These are phyloP conservation scores for Phytophthora tentaculata DNA, from an alignment of 352 stramenopile species.

Conservation along the genomic window DNA sequence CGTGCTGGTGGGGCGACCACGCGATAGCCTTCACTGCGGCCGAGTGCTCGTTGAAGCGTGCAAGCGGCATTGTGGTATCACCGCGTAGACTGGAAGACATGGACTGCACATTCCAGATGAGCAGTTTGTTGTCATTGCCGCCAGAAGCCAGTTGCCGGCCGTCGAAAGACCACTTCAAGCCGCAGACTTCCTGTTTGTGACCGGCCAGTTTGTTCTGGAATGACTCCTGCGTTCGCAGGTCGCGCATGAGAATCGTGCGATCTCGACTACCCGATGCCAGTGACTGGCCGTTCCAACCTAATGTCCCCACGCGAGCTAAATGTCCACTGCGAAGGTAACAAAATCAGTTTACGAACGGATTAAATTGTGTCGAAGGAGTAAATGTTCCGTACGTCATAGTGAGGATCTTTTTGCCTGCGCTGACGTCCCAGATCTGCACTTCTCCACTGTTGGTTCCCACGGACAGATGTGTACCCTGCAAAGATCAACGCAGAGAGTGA, in stretches of 20 bases:
- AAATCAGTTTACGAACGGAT: conserved; percentile 1
- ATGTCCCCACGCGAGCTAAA: conserved; percentile 91
- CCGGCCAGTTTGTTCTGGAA: conserved; percentile 66
- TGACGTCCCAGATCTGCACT: conserved; percentile 96
- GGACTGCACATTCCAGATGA: conserved; percentile 93
- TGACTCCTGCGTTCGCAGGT: conserved; percentile 80
- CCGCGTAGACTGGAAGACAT: conserved; percentile 39
- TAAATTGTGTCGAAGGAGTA: neutral
- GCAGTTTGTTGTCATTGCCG: conserved; percentile 98
- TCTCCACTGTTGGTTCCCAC: conserved; percentile 95
- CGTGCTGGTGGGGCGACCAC: conserved; percentile 97
- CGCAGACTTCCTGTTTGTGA: conserved; percentile 93
- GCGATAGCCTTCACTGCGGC: conserved; percentile 98
- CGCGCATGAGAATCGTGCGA: conserved; percentile 92
- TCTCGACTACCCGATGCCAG: conserved; percentile 96
- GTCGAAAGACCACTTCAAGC: conserved; percentile 97
- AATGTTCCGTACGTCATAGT: conserved; percentile 81
- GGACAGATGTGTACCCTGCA: conserved; percentile 89
- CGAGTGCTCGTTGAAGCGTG: conserved; percentile 95
- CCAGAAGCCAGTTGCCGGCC: conserved; percentile 91
- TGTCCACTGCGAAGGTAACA: conserved; percentile 72
- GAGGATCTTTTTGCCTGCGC: conserved; percentile 85
- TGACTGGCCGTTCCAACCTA: conserved; percentile 90
- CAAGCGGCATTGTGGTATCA: conserved; percentile 68
- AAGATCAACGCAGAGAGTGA: conserved; percentile 3